Evolutionary conservation across 176 grass and related monocot genomes (phyloP), one percentile per base, ranked within the genome.

Genomic region (Phyllostachys edulis): DNA sequence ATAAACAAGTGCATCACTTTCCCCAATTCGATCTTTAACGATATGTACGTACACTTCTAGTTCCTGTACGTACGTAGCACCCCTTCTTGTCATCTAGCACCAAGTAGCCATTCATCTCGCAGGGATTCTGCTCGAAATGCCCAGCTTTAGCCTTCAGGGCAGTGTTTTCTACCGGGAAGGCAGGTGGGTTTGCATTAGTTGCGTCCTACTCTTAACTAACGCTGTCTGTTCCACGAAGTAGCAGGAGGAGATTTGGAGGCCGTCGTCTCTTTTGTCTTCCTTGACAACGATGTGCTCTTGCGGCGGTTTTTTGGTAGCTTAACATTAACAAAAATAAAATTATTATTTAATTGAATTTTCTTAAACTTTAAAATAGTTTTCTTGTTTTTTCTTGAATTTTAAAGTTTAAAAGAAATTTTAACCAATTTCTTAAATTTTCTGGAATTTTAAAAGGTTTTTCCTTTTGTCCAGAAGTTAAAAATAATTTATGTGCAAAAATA

Each of bases 121-220:
- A 2, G 88, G 63, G 78, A 86, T 90, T 87, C 79, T 44, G 75
- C 77, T 54, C 89, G 71, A 59, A 82, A 77, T 73, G 61, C 62
- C 13, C 12, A 60, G 69, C 63, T 46, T 34, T 34, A 34, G 32
- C 32, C 32, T 34, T 14, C 75, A 84, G 50, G 27, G 61, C 40
- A 21, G 62, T 24, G 71, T 62, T 59, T 79, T 84, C 69, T 57
- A 68, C 70, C 60, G 62, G 67, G 69, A 54, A 15, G 67, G 87
- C 80, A 90, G 85, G 85, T 92, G 80, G 61, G 52, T 5, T 82
- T 66, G 36, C 47, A 12, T 83, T 86, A 82, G 91, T 88, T 90
- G 86, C 67, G 72, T 82, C 83, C 49, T 89, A 54, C 73, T 81
- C 76, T 71, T 83, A 94, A 94, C 92, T 91, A 93, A 91, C 86